Percentiles rank a stretch among this genome's conserved stretches.
Evolutionary conservation across 306 rosid species (phyloP).

Genomic region (Coriaria nepalensis): DNA sequence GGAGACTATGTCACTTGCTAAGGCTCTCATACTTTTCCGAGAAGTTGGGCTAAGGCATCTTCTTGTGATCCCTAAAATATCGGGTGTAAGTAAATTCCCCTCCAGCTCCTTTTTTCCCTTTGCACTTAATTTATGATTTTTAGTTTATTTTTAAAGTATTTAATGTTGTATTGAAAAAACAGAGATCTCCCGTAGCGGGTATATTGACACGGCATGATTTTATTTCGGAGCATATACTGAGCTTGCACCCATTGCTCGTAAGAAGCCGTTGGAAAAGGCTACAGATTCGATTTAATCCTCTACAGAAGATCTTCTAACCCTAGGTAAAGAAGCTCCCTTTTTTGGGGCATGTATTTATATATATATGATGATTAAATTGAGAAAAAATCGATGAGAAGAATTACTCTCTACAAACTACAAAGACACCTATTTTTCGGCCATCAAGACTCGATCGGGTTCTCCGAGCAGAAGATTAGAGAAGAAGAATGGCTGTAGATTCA

Average conservation of each 20-base stretch:
- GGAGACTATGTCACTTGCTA: slow-evolving; percentile 82
- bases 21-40: slow-evolving; percentile 75
- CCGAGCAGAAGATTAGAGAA: too few species aligned
- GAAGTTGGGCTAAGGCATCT: slow-evolving; percentile 81
- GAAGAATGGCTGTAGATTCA: too few species aligned
- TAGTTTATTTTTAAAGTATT: neutral
- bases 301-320: slow-evolving; percentile 9
- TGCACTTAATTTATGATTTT: neutral
- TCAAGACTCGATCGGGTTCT: too few species aligned
- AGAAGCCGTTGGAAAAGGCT: slow-evolving; percentile 62
- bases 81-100: slow-evolving; percentile 46
- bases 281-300: slow-evolving; percentile 30
- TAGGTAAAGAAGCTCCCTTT: too few species aligned
- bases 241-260: slow-evolving; percentile 56
- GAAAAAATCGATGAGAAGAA: too few species aligned
- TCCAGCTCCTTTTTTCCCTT: slow-evolving; percentile 3
- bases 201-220: slow-evolving; percentile 85
- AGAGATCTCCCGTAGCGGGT: slow-evolving; percentile 75
- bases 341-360: too few species aligned
- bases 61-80: slow-evolving; percentile 73
- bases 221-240: slow-evolving; percentile 69
- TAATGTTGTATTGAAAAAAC: slow-evolving; percentile 17
- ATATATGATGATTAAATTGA: too few species aligned
- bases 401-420: too few species aligned
- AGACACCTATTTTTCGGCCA: too few species aligned